Evolutionary conservation across 345 rosid species (phyloP), one percentile per base, ranked within the genome.

Genomic region (Syzygium aqueum): DNA sequence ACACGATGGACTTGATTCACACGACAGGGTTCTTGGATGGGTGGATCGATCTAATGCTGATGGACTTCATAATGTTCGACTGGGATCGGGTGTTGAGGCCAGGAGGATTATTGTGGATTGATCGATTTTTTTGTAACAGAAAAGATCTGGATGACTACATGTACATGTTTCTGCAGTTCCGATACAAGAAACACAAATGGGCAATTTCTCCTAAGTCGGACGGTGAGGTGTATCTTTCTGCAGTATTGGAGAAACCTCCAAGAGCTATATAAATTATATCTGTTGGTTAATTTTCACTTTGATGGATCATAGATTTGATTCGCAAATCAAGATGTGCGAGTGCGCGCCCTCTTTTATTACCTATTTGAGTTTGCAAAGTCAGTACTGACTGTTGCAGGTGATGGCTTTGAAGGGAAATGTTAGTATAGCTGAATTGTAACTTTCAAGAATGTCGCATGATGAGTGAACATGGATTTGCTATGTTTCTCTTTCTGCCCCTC

Each of bases 41-140:
- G 11, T 97, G 99, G 98, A 92, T 97, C 6, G 94, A 96, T 85
- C 87, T 96, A 80, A 77, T 94, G 85, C 86, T 93, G 94, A 85
- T 97, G 96, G 99, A 96, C 87, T 97, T 95, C 87, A 91, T 97
- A 78, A 86, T 96, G 77, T 96, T 91, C 30, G 98, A 97, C 85
- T 97, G 98, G 99, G 99, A 97, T 84, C 86, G 98, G 87, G 90
- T 95, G 61, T 53, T 96, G 87, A 96, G 98, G 85, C 99, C 99
- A 0, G 98, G 98, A 78, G 99, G 98, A 10, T 90, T 96, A 90
- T 86, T 96, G 85, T 97, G 98, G 98, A 94, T 97, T 7, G 98
- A 96, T 87, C 91, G 93, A 85, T 96, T 97, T 93, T 96, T 94
- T 57, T 97, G 98, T 85, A 92, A 87, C 9, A 91, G 90, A 90